phyloP scores from a whole-genome alignment of 2,329 filamentous ascomycete species.

The Aspergillus japonicus region DNA sequence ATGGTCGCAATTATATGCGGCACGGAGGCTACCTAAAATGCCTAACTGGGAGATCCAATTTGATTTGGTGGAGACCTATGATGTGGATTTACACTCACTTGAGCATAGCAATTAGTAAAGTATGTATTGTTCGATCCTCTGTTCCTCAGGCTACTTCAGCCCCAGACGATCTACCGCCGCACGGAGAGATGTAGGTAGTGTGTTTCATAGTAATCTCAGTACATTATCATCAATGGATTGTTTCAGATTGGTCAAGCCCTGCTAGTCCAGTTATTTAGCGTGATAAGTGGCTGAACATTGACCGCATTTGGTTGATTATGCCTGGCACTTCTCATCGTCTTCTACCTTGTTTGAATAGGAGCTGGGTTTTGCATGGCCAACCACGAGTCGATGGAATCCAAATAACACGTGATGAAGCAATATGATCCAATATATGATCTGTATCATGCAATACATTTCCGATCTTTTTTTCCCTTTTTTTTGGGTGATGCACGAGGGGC shows the following conservation, averaged over 20 bases:
- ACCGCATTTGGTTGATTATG: neutral
- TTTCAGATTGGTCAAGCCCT: neutral
- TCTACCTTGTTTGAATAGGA: neutral
- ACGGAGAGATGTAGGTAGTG: neutral
- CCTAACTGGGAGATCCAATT: neutral
- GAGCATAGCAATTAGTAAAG: neutral
- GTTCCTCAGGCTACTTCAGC: neutral
- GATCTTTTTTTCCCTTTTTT: too few relatives aligned
- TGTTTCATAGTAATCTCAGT: neutral
- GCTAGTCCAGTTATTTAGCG: neutral
- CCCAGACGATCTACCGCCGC: neutral
- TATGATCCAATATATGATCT: neutral
- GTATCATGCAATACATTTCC: neutral
- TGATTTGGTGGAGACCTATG: neutral
- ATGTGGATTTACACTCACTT: neutral
- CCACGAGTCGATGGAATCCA: neutral
- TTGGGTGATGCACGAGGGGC: neutral
- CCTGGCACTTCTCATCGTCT: neutral
- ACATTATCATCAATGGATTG: neutral
- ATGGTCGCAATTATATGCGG: neutral
- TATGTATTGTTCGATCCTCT: neutral
- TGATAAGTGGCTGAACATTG: neutral
- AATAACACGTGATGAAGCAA: neutral
- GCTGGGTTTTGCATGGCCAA: neutral
- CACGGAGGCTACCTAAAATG: neutral